Conservation (phyloP, 495 filamentous ascomycete species). For the Chaetomidium leptoderma region DNA sequence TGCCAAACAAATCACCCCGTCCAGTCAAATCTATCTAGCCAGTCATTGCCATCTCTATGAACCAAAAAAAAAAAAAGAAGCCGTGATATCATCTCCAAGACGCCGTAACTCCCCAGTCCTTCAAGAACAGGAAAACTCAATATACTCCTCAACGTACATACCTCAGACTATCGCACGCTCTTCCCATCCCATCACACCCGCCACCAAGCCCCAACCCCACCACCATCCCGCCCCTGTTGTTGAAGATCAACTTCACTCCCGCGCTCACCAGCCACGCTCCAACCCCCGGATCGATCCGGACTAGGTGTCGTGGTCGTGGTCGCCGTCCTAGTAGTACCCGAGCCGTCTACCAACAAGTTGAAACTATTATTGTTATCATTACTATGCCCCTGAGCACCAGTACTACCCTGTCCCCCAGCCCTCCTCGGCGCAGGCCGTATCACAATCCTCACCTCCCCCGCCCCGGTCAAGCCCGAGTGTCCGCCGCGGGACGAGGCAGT, state of each 20-base stretch:
- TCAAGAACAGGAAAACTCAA: no score
- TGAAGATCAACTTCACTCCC: not conserved
- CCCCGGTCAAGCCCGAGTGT: conserved; percentile 17
- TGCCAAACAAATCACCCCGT: no score
- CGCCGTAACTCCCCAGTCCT: no score
- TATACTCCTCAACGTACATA: no score
- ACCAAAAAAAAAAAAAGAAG: no score
- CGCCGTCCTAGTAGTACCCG: no score
- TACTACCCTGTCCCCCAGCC: not conserved
- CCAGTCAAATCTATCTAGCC: no score
- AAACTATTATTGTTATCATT: no score
- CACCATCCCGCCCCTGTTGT: not conserved
- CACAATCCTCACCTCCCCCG: conserved; percentile 31
- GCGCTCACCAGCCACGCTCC: conserved; percentile 2
- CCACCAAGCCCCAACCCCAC: conserved; percentile 4
- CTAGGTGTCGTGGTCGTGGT: not conserved
- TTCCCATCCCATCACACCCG: not conserved
- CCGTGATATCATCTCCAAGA: no score
- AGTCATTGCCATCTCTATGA: no score
- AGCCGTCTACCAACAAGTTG: no score
- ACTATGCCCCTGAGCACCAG: not conserved
- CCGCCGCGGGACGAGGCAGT: not conserved
- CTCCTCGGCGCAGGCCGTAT: conserved; percentile 22
- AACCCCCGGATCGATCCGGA: not conserved
- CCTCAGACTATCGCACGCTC: no score